Conservation (phyloP, 179 eudicot species). For the Drosera spatulata region DNA sequence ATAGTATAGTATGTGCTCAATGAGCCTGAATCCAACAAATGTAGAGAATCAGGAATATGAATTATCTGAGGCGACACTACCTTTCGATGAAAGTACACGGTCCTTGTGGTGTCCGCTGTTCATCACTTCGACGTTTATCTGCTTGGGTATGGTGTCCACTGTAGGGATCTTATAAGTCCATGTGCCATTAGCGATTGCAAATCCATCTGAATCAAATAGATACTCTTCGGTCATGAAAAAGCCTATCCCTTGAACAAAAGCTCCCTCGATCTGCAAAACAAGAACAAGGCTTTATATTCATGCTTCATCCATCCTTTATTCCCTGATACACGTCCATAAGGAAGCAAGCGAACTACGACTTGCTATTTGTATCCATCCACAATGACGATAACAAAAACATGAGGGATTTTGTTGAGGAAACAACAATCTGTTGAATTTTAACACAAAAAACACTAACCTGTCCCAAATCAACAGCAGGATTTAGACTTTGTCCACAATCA, state of each 20-base stretch:
- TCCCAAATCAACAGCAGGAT: no score
- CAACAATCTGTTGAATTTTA: no score
- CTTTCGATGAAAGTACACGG: slow-evolving; percentile 90
- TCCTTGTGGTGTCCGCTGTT: slow-evolving; percentile 78
- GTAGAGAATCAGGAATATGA: no score
- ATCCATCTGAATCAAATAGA: slow-evolving; percentile 49
- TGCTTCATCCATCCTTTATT: neutral
- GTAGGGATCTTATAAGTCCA: slow-evolving; percentile 93
- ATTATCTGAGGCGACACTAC: slow-evolving; percentile 16
- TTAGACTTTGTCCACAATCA: no score
- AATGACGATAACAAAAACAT: no score
- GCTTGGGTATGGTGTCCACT: slow-evolving; percentile 71
- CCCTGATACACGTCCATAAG: neutral
- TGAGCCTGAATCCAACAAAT: no score
- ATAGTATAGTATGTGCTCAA: no score
- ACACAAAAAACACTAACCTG: no score
- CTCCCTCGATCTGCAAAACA: slow-evolving; percentile 66
- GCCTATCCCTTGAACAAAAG: slow-evolving; percentile 91
- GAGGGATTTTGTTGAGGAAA: no score
- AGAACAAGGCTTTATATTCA: neutral
- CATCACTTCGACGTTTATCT: slow-evolving; percentile 61
- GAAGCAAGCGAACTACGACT: no score
- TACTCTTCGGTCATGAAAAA: slow-evolving; percentile 91
- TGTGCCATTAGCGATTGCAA: slow-evolving; percentile 55
- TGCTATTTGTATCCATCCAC: no score